Evolutionary conservation across 2,329 filamentous ascomycete genomes (phyloP).

Genomic region (Ophiostoma piceae): DNA sequence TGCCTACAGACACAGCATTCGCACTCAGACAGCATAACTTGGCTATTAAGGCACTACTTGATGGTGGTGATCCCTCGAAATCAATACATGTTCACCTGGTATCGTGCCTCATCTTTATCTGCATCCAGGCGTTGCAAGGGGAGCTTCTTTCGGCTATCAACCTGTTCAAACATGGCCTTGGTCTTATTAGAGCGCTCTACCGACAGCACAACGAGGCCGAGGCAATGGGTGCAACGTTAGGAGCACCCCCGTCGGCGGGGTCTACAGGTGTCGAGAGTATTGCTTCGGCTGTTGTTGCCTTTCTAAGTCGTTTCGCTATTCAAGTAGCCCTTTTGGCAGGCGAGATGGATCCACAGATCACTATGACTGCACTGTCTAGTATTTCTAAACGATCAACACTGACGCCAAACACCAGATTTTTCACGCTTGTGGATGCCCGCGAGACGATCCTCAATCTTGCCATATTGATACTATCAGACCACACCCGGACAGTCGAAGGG

Average conservation of each 20-base stretch:
- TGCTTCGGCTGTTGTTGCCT: conserved; percentile 18
- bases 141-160: conserved; percentile 23
- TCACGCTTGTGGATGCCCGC: neutral
- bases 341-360: conserved; percentile 16
- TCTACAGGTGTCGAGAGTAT: conserved; percentile 12
- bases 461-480: neutral
- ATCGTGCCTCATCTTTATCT: conserved; percentile 26
- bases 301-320: conserved; percentile 23
- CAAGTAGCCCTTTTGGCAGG: conserved; percentile 22
- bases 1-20: neutral
- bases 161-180: conserved; percentile 23
- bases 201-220: conserved; percentile 3
- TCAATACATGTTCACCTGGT: conserved; percentile 20
- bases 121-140: conserved; percentile 24
- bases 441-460: neutral
- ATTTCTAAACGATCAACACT: neutral
- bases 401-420: neutral
- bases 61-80: neutral
- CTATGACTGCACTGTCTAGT: neutral
- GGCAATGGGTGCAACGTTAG: neutral
- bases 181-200: conserved; percentile 17
- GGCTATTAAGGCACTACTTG: neutral
- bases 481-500: neutral
- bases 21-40: neutral
- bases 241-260: neutral